phyloP scores from a whole-genome alignment of 805 yeast genomes.

The Hagleromyces aurorensis region DNA sequence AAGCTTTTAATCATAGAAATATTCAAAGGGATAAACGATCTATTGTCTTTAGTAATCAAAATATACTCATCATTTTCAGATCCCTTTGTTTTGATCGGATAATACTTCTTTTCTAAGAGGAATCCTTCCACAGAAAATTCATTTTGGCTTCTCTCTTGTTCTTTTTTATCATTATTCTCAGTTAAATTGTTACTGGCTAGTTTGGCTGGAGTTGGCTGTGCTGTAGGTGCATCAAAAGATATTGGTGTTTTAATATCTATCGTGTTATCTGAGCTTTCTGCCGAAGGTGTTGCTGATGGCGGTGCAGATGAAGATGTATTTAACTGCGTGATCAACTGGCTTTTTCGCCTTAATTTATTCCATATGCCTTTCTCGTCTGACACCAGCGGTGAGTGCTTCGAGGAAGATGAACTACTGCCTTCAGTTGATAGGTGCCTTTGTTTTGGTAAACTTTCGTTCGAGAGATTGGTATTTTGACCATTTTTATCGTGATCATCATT shows the following conservation, averaged over 20 bases:
- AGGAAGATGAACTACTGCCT: constrained; percentile 8
- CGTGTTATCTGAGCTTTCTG: constrained; percentile 5
- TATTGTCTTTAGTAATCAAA: constrained; percentile 59
- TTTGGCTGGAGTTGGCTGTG: constrained; percentile 4
- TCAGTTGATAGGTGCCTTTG: constrained; percentile 8
- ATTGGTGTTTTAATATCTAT: constrained; percentile 5
- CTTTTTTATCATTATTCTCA: constrained; percentile 1
- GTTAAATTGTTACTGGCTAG: constrained; percentile 1
- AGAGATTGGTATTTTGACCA: constrained; percentile 6
- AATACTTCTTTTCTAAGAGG: constrained; percentile 32
- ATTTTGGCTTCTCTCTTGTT: constrained; percentile 1
- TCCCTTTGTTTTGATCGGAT: constrained; percentile 25
- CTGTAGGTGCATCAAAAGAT: constrained; percentile 2
- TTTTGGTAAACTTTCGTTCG: constrained; percentile 14
- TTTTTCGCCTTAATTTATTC: constrained; percentile 25
- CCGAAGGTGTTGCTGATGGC: constrained; percentile 1
- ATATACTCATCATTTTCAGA: constrained; percentile 31
- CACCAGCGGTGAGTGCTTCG: constrained; percentile 9
- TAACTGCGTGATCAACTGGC: constrained; percentile 12
- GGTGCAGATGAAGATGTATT: constrained; percentile 2
- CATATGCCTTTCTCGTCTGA: constrained; percentile 24
- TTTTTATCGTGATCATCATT: constrained; percentile 6
- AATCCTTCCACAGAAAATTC: constrained; percentile 8
- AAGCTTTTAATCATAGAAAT: constrained; percentile 27
- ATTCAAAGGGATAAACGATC: constrained; percentile 43